phyloP scores from a whole-genome alignment of 2,329 filamentous ascomycete species.

The Fusarium pseudocircinatum region DNA sequence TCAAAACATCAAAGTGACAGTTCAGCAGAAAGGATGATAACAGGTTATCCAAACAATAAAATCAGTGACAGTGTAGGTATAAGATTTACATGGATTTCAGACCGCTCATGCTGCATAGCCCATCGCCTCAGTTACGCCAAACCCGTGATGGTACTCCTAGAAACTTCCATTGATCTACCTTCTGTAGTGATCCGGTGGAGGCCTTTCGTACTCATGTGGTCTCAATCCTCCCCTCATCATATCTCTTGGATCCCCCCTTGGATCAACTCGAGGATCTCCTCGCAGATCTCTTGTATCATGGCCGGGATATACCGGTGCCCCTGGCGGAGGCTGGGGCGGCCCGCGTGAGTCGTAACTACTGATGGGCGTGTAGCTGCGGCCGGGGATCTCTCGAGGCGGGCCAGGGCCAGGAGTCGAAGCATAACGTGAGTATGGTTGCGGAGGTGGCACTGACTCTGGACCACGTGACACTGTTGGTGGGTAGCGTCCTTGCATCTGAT shows the following conservation, averaged over 20 bases:
- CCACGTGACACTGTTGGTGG: conserved; percentile 52
- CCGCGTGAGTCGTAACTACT: conserved; percentile 55
- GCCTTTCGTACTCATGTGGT: conserved; percentile 58
- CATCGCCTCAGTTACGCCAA: conserved; percentile 4
- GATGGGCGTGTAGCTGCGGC: conserved; percentile 57
- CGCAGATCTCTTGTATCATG: conserved; percentile 44
- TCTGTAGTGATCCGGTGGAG: conserved; percentile 56
- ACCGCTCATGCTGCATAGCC: neutral
- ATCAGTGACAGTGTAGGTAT: neutral
- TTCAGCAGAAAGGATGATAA: neutral
- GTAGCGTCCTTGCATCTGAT: conserved; percentile 52
- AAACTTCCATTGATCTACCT: conserved; percentile 44
- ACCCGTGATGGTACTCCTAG: neutral
- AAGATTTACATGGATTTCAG: neutral
- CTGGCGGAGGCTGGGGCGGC: conserved; percentile 47
- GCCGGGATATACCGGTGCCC: conserved; percentile 46
- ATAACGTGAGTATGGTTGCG: conserved; percentile 56
- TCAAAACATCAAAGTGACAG: neutral
- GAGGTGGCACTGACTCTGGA: conserved; percentile 52
- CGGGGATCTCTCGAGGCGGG: conserved; percentile 53
- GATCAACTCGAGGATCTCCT: conserved; percentile 37
- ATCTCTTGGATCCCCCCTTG: conserved; percentile 45
- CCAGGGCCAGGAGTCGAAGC: conserved; percentile 54
- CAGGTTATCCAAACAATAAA: neutral
- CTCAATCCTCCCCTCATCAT: conserved; percentile 56